phyloP scores from a whole-genome alignment of 2,329 filamentous ascomycete species.

The Calonectria hongkongensis region DNA sequence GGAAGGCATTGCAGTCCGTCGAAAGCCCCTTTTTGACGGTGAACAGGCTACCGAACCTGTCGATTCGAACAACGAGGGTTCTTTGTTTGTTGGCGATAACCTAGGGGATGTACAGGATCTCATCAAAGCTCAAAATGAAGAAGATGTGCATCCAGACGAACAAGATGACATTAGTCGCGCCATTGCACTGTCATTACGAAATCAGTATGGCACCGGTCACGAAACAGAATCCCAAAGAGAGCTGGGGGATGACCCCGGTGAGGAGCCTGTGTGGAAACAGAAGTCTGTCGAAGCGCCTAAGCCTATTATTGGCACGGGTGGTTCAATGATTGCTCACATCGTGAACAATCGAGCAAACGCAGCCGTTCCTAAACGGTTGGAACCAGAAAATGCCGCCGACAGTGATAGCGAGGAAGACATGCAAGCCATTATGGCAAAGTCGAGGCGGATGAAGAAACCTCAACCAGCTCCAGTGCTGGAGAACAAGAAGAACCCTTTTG shows the following conservation, averaged over 20 bases:
- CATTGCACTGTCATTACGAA: conserved; percentile 89
- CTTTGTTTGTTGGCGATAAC: conserved; percentile 67
- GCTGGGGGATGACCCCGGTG: conserved; percentile 70
- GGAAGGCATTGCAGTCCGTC: conserved; percentile 47
- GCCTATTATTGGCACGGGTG: conserved; percentile 70
- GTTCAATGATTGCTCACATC: conserved; percentile 81
- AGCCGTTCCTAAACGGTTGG: conserved; percentile 67
- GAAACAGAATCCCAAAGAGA: conserved; percentile 64
- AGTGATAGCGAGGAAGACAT: conserved; percentile 90
- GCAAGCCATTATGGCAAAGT: conserved; percentile 83
- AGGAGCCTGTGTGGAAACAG: conserved; percentile 73
- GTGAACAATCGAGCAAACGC: conserved; percentile 84
- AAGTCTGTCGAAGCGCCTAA: conserved; percentile 69
- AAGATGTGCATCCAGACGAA: conserved; percentile 62
- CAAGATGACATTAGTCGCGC: conserved; percentile 83
- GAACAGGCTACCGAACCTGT: conserved; percentile 38
- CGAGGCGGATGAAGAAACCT: conserved; percentile 75
- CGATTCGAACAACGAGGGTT: conserved; percentile 63
- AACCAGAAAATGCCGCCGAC: conserved; percentile 54
- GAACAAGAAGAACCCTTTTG: conserved; percentile 78
- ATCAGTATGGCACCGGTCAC: conserved; percentile 68
- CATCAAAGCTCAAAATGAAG: conserved; percentile 59
- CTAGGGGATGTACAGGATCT: conserved; percentile 50
- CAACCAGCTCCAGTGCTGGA: conserved; percentile 63
- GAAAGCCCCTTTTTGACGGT: conserved; percentile 55